Evolutionary conservation across 345 rosid species (phyloP).

Genomic region (Raphanus sativus): DNA sequence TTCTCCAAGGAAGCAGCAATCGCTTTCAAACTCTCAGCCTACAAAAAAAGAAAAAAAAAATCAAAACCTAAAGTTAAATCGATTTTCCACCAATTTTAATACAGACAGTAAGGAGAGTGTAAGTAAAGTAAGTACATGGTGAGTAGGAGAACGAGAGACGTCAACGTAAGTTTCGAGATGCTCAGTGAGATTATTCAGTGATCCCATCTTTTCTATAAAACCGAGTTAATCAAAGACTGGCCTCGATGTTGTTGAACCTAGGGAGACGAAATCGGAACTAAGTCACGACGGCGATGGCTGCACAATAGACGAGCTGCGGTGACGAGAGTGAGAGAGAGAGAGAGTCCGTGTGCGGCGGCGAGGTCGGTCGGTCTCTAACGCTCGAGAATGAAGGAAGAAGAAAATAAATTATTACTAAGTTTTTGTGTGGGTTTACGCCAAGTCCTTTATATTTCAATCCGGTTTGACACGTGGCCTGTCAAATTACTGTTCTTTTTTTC

Average conservation of each 20-base stretch:
- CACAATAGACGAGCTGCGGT: not conserved
- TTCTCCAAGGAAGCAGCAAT: slow-evolving; percentile 67
- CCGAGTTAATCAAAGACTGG: not conserved
- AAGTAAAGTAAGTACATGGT: slow-evolving; percentile 48
- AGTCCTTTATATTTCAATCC: not conserved
- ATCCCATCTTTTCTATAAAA: slow-evolving; percentile 42
- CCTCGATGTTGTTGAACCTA: not conserved
- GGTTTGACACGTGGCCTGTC: too few species aligned
- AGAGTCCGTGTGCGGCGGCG: not conserved
- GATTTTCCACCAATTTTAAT: not conserved
- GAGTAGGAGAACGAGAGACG: slow-evolving; percentile 49
- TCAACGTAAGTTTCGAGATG: slow-evolving; percentile 69
- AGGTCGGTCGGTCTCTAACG: not conserved
- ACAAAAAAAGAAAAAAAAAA: not conserved
- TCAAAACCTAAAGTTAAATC: not conserved
- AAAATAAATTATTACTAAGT: not conserved
- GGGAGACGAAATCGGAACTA: not conserved
- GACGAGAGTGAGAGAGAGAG: not conserved
- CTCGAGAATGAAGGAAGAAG: not conserved
- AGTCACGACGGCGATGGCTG: not conserved
- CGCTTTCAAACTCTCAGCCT: slow-evolving; percentile 67
- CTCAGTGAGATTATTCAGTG: slow-evolving; percentile 48
- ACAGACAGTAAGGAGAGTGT: not conserved
- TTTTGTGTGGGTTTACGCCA: not conserved
- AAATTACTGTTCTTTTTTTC: too few species aligned